Conservation (phyloP, 2,329 filamentous ascomycete species). For the Parastagonospora avenae region DNA sequence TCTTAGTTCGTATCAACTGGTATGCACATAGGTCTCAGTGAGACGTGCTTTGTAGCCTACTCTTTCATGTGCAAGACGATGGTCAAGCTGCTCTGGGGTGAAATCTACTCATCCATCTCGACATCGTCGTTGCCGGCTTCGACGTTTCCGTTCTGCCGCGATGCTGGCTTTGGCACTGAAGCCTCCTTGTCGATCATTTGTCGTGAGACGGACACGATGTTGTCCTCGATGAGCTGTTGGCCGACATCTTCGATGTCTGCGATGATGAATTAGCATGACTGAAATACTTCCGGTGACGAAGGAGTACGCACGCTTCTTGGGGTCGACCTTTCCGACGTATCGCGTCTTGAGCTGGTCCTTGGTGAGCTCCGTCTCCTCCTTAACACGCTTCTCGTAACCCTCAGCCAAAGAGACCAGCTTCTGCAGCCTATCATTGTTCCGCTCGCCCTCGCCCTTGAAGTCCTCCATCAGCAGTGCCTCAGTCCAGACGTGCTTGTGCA, state of each 20-base stretch:
- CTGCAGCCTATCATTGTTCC: conserved; percentile 87
- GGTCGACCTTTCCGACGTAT: conserved; percentile 98
- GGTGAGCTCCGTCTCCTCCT: conserved; percentile 95
- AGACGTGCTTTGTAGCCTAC: background rate
- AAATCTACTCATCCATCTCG: conserved; percentile 42
- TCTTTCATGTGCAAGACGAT: conserved; percentile 9
- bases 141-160: conserved; percentile 33
- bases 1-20: no score
- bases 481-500: conserved; percentile 99
- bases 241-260: conserved; percentile 89
- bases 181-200: conserved; percentile 99
- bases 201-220: conserved; percentile 96
- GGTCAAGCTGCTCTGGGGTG: conserved; percentile 1
- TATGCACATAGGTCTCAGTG: background rate
- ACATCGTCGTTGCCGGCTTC: conserved; percentile 35
- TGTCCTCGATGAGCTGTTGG: conserved; percentile 97
- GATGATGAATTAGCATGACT: conserved; percentile 19
- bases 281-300: background rate
- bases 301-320: conserved; percentile 79
- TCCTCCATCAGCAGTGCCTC: conserved; percentile 97
- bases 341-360: conserved; percentile 98
- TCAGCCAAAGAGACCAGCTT: conserved; percentile 86
- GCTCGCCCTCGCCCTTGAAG: conserved; percentile 80
- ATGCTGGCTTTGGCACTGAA: conserved; percentile 69
- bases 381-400: conserved; percentile 97